Base-by-base conservation (phyloP, 306 rosid genomes). In the Inga oerstediana region DNA sequence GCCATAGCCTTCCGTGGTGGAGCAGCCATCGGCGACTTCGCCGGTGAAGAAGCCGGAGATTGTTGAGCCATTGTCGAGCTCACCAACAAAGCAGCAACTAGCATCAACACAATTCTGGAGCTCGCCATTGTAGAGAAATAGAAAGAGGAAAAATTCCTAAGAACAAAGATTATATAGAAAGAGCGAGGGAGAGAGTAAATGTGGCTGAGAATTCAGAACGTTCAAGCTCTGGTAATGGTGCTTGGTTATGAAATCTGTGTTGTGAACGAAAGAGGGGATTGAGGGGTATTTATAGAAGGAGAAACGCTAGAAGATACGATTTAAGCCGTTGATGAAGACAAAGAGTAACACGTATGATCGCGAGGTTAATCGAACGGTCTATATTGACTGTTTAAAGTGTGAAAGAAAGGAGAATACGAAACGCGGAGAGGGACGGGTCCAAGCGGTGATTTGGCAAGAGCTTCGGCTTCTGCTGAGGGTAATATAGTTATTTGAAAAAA, bases 121-220 rank as follows among this genome's bases (percentile, higher is more conserved):
- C 52, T n/a, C 62, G 95, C 93, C 95, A 91, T 89, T 71, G 77
- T 43, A 14, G 34, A 75, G 17, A 72, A 16, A 34, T 43, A 80
- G 24, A 54, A 5, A 30, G 11, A 4, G 10, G 1, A 8, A 41
- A 12, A 12, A 3, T 3, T 11, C 4, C 9, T 62, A 24, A 27
- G 19, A 61, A 15, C n/a, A 24, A 22, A 15, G 27, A 51, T 58
- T 20, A 7, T 11, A 64, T 14, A 2, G 19, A 20, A 12, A 71
- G 4, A 2, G 10, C 1, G 10, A 49, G 46, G 2, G 46, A 49
- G 56, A 48, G 9, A 49, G 20, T 5, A 15, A 49, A 4, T 64
- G n/a, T 0, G 59, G 9, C n/a, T 5, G n/a, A 19, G 82, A 12
- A 64, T 4, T 24, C 35, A 9, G 3, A 51, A n/a, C 7, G 56